Evolutionary conservation across 768 basidiomycete species (phyloP), one percentile per base, ranked within the genome.

Genomic region (Psilocybe azurescens): DNA sequence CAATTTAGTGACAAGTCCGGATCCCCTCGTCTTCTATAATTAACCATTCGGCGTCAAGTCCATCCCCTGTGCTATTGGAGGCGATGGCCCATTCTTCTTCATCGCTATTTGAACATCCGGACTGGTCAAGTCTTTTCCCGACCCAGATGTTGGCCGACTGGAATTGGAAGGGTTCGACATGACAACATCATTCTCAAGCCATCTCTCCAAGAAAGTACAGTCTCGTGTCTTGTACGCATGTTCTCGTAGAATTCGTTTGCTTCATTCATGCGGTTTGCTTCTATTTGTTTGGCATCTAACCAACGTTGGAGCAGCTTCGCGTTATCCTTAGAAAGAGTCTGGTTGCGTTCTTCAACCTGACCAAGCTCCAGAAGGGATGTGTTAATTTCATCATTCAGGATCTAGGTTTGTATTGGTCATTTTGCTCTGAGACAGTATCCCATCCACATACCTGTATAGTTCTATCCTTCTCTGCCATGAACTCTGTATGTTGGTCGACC

Each of bases 241-340:
- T 90, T 88, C 73, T 95, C 93, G 69, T 95, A 94, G 73, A 93
- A 93, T 59, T 91, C 83, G 72, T 94, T 94, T 13, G 91, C 94
- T 69, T 93, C 92, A 76, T 99, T 98, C 92, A 99, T 93, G 77
- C 89, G 89, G 75, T 95, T 94, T 8, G 91, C 97, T 70, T 96
- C 95, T 11, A 83, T 78, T 72, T 97, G 94, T 77, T 97, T 97
- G 65, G 91, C 89, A 69, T 99, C 97, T 8, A 99, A 83, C 97
- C 97, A 99, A 16, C 97, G 90, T 73, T 97, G 95, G 1, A 99
- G 83, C 29, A 99, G 86, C 69, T 94, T 91, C 28, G 95, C 95
- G 69, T 99, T 99, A 74, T 99, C 97, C 68, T 90, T 91, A 53
- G 87, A 87, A 36, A 99, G 84, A n/a, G 81, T 89, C 69, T 87